Conservation (phyloP, 176 grass and related monocot genomes). For the Carex littledalei region DNA sequence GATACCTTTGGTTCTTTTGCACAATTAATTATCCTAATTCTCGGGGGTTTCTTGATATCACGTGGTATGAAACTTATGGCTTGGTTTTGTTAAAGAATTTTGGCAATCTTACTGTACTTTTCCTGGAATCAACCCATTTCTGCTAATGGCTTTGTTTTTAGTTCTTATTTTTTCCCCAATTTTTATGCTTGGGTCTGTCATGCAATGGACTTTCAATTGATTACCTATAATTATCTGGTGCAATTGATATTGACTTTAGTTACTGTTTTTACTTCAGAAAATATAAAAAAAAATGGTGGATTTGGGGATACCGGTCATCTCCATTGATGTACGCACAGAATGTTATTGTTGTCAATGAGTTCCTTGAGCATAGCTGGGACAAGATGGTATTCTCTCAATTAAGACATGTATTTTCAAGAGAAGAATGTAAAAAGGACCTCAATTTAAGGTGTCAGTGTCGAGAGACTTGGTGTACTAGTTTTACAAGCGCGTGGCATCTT, state of each 20-base stretch:
- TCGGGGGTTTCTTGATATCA: constrained; percentile 91
- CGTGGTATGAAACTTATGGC: constrained; percentile 42
- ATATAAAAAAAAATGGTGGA: constrained; percentile 86
- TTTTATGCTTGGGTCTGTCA: neutral
- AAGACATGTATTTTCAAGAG: neutral
- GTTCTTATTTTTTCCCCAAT: neutral
- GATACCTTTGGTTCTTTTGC: constrained; percentile 93
- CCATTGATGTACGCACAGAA: constrained; percentile 97
- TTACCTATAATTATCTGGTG: constrained; percentile 10
- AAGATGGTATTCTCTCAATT: constrained; percentile 34
- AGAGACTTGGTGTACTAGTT: constrained; percentile 56
- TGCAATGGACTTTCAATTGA: neutral
- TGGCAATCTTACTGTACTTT: neutral
- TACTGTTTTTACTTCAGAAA: constrained; percentile 33
- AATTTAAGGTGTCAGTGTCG: neutral
- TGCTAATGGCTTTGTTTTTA: neutral
- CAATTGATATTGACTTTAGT: constrained; percentile 3
- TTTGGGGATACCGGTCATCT: constrained; percentile 92
- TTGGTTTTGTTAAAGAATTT: neutral
- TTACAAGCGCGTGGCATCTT: constrained; percentile 62
- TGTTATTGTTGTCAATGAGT: constrained; percentile 80
- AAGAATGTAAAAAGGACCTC: neutral
- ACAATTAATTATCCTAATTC: constrained; percentile 84
- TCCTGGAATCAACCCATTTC: neutral
- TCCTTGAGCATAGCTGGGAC: constrained; percentile 76